These are phyloP conservation scores for Parmelia sp. DNA, from an alignment of 495 filamentous ascomycete genomes.

Conservation along the genomic window DNA sequence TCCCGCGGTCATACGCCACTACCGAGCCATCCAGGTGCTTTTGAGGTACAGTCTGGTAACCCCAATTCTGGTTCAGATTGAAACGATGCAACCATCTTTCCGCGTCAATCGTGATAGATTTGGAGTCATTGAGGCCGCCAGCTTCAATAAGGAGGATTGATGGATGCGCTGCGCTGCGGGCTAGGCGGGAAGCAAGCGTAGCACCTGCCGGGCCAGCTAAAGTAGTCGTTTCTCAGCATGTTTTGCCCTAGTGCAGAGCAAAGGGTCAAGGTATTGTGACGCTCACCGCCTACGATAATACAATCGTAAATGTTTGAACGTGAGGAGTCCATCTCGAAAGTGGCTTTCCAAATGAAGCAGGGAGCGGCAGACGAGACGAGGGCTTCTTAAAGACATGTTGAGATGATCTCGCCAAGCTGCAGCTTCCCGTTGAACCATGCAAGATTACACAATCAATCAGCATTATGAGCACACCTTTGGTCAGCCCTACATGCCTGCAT, in stretches of 20 bases:
- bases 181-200: conserved; percentile 3
- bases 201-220: conserved; percentile 2
- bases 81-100: conserved; percentile 6
- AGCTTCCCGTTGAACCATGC: no score
- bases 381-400: no score
- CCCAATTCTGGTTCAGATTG: neutral
- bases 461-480: no score
- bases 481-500: no score
- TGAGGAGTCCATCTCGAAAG: no score
- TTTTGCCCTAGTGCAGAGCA: no score
- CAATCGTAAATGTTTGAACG: neutral
- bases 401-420: no score
- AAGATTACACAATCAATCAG: no score
- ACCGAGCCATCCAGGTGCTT: neutral
- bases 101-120: neutral
- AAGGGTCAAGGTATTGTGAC: neutral
- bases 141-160: neutral
- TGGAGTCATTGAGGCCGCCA: neutral
- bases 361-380: no score
- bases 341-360: no score
- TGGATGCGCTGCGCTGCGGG: neutral
- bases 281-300: neutral
- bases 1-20: neutral
- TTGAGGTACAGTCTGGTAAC: conserved; percentile 1
- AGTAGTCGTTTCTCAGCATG: neutral